Evolutionary conservation across 1,284 basidiomycete species (phyloP).

Genomic region (Trametes hirsuta): DNA sequence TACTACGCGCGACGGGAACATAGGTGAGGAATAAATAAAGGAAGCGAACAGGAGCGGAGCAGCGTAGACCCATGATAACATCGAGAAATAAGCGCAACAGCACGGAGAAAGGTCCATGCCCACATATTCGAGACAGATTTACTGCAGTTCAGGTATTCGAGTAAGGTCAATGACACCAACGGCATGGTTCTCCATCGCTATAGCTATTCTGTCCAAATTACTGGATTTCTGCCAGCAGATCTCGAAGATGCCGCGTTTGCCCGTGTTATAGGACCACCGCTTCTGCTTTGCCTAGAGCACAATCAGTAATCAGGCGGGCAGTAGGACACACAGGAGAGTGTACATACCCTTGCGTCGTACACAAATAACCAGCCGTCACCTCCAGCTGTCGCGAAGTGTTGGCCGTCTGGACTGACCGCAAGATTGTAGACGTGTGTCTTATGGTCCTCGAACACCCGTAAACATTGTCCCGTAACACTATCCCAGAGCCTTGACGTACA

Average conservation of each 20-base stretch:
- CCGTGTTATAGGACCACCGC: conserved; percentile 62
- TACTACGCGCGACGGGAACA: conserved; percentile 1
- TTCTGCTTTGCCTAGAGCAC: conserved; percentile 44
- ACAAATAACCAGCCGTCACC: conserved; percentile 64
- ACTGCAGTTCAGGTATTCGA: conserved; percentile 43
- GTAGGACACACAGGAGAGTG: background rate
- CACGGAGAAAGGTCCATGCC: background rate
- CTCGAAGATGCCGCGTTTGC: conserved; percentile 63
- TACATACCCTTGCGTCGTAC: conserved; percentile 51
- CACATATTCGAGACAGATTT: background rate
- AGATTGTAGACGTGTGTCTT: conserved; percentile 68
- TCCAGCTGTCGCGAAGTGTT: conserved; percentile 60
- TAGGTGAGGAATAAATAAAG: conserved; percentile 22
- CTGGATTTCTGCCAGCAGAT: conserved; percentile 60
- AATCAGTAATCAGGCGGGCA: background rate
- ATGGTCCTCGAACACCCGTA: conserved; percentile 69
- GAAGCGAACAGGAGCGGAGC: background rate
- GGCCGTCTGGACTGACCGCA: conserved; percentile 68
- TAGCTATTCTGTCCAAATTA: conserved; percentile 55
- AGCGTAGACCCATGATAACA: background rate
- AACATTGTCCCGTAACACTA: conserved; percentile 70
- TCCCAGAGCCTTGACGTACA: conserved; percentile 79
- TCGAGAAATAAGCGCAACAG: background rate
- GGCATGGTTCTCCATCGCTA: conserved; percentile 57
- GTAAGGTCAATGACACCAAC: conserved; percentile 59